Base-by-base conservation (phyloP, 306 rosid species). In the Dalbergia cochinchinensis region DNA sequence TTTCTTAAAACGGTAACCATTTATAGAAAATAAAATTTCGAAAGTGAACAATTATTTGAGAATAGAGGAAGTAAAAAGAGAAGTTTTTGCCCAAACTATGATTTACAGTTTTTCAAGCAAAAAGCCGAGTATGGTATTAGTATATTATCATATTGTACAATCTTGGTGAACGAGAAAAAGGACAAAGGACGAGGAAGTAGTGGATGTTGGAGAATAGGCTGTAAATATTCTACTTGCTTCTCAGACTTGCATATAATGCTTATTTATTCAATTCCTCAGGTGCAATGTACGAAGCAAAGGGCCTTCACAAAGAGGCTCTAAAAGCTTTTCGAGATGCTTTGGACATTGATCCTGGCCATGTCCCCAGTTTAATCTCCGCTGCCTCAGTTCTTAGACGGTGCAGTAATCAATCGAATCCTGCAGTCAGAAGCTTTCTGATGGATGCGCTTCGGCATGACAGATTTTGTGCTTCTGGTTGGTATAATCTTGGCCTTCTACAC, bases 401-500 rank as follows among this genome's bases (percentile, higher is more conserved):
- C 11, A 73, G 89, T 48, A 33, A 76, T 53, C 51, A 48, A 74
- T 74, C 86, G 15, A 84, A 85, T 65, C 68, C 89, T 2, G 71
- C 84, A 31, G 87, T 79, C 11, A 87, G 77, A 87, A 89, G 92
- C 86, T 87, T 88, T 82, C 79, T 96, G 88, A 86, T 81, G 96
- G 89, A 91, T 4, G 98, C 97, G 1, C 41, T 93, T 50, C 80
- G 84, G 73, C 90, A 88, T 0, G 94, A 93, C 74, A 85, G 90
- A 64, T 85, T 71, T 84, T 91, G 83, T 82, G 88, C 88, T 73
- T 73, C 88, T 20, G 97, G 94, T 1, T 96, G 98, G 98, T 87
- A 91, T 82, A 91, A 90, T 83, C 97, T 96, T 44, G 99, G 97
- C 55, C 82, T 91, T 72, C 79, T 87, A 44, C 82, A 87, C 85